A percentile compares a stretch with the other conserved stretches of the same genome.
phyloP scores from a whole-genome alignment of 2,329 filamentous ascomycete genomes.

The Paracoccidioides brasiliensis region DNA sequence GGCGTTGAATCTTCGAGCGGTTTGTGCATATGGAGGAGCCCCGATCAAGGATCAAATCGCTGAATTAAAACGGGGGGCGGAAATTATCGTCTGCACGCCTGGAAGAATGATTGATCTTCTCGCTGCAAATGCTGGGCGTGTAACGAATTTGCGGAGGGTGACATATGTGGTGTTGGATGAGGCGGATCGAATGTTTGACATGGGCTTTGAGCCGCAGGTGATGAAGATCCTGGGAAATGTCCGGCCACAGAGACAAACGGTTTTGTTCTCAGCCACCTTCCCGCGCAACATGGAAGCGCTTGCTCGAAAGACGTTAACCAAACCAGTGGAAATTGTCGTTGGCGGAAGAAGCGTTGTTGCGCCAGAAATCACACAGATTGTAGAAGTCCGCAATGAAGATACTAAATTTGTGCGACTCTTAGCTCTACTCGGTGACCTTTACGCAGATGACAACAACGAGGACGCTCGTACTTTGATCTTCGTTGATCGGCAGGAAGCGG shows the following conservation, averaged over 20 bases:
- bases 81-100: conserved; percentile 90
- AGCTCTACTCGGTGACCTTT: conserved; percentile 75
- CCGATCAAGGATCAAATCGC: conserved; percentile 97
- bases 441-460: conserved; percentile 59
- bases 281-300: conserved; percentile 83
- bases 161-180: conserved; percentile 95
- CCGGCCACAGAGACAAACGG: conserved; percentile 82
- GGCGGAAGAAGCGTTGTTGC: conserved; percentile 64
- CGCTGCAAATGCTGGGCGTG: conserved; percentile 83
- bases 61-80: conserved; percentile 84
- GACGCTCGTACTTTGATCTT: conserved; percentile 85
- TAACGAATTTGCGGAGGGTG: conserved; percentile 78
- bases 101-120: conserved; percentile 92
- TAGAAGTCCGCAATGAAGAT: conserved; percentile 72
- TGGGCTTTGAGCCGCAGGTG: conserved; percentile 97
- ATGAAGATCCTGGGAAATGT: conserved; percentile 92
- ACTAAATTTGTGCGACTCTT: conserved; percentile 75
- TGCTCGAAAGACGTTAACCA: conserved; percentile 74
- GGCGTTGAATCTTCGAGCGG: conserved; percentile 67
- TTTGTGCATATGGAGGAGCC: conserved; percentile 87
- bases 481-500: conserved; percentile 82
- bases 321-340: conserved; percentile 82
- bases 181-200: conserved; percentile 98
- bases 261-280: conserved; percentile 94
- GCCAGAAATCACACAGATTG: conserved; percentile 72